A percentile compares a stretch with the other conserved stretches of the same genome.
Evolutionary conservation across 1,139 yeast genomes (phyloP).

Genomic region (Nakaseomyces sp.): DNA sequence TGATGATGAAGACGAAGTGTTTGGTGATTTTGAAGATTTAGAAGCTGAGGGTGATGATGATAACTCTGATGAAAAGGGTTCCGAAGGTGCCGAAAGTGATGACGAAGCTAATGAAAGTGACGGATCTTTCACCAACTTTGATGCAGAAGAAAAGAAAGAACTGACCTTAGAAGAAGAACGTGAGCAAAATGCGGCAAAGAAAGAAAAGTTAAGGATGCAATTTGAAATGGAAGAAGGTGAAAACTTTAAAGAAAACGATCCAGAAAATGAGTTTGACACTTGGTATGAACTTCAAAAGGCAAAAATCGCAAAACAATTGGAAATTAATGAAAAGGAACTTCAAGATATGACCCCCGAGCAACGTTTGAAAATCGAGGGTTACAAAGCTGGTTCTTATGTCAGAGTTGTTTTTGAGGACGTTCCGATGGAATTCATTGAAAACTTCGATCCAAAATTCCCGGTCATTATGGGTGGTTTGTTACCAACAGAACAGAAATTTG

Average conservation of each 20-base stretch:
- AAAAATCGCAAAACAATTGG: conserved; percentile 91
- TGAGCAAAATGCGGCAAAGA: conserved; percentile 74
- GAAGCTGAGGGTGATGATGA: conserved; percentile 35
- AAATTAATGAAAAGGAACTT: conserved; percentile 76
- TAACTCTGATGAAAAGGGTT: conserved; percentile 26
- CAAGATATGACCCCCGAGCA: conserved; percentile 67
- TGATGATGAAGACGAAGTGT: conserved; percentile 45
- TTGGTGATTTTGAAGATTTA: conserved; percentile 75
- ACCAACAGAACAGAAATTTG: conserved; percentile 87
- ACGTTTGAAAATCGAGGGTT: conserved; percentile 81
- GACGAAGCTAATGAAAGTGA: conserved; percentile 30
- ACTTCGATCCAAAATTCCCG: conserved; percentile 79
- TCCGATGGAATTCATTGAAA: conserved; percentile 86
- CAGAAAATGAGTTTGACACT: conserved; percentile 71
- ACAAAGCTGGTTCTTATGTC: conserved; percentile 88
- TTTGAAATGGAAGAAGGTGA: conserved; percentile 84
- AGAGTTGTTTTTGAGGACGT: conserved; percentile 73
- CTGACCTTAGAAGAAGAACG: conserved; percentile 61
- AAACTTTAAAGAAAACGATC: conserved; percentile 66
- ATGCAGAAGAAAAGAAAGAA: conserved; percentile 36
- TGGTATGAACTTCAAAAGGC: conserved; percentile 98
- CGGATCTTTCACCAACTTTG: conserved; percentile 51
- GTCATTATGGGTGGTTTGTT: conserved; percentile 84
- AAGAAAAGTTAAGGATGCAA: conserved; percentile 78
- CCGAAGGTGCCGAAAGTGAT: conserved; percentile 18